These are phyloP conservation scores for Albugo laibachii DNA, from an alignment of 352 stramenopile genomes.

Conservation along the genomic window DNA sequence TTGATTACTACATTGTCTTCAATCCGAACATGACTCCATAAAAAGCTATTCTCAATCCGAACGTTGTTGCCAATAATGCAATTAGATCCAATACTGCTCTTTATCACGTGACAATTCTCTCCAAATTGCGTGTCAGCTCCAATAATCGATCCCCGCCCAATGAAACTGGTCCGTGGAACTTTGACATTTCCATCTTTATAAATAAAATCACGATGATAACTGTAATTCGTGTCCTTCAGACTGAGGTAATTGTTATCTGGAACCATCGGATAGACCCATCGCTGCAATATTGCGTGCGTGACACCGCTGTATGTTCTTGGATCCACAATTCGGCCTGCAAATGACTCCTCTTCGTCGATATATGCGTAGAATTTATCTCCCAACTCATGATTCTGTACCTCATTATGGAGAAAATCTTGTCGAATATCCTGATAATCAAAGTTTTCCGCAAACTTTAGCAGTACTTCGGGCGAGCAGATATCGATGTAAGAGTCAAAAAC, in stretches of 20 bases:
- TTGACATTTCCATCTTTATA: constrained; percentile 64
- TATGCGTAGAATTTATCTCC: constrained; percentile 94
- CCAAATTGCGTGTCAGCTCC: constrained; percentile 29
- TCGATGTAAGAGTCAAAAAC: constrained; percentile 95
- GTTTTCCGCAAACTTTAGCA: constrained; percentile 94
- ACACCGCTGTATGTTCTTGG: constrained; percentile 86
- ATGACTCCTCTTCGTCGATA: constrained; percentile 74
- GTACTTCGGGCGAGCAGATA: constrained; percentile 94
- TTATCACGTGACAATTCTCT: constrained; percentile 27
- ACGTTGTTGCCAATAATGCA: constrained; percentile 60
- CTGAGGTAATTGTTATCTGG: constrained; percentile 82
- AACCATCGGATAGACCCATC: constrained; percentile 93
- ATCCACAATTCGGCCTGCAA: constrained; percentile 88
- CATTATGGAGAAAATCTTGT: constrained; percentile 90
- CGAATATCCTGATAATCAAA: constrained; percentile 97
- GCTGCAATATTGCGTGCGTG: constrained; percentile 84
- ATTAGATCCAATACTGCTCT: constrained; percentile 45
- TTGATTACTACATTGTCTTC: constrained; percentile 58
- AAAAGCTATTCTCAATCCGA: constrained; percentile 42
- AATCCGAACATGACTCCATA: constrained; percentile 68
- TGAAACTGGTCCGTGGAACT: constrained; percentile 36
- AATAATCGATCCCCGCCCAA: constrained; percentile 57
- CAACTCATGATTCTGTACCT: constrained; percentile 94
- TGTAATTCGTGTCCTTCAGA: constrained; percentile 32
- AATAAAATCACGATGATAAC: constrained; percentile 56